phyloP scores from a whole-genome alignment of 2,329 filamentous ascomycete genomes.

The Stagonosporopsis rhizophila region DNA sequence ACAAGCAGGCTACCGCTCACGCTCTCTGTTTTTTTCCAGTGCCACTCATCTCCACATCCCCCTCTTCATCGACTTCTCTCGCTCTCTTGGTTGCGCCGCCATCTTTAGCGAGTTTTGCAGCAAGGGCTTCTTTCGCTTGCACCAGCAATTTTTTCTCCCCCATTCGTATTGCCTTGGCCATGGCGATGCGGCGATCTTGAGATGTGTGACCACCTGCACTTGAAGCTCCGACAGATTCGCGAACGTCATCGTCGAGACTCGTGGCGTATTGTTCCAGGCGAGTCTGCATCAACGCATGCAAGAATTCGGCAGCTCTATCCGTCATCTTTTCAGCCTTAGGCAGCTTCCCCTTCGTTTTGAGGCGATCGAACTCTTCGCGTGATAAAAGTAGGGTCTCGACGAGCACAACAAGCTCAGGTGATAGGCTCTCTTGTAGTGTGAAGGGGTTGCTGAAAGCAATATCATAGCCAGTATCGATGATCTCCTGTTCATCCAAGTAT shows the following conservation, averaged over 20 bases:
- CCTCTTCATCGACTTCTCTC: constrained; percentile 35
- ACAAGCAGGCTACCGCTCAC: constrained; percentile 10
- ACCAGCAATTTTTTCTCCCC: constrained; percentile 75
- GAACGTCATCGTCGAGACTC: constrained; percentile 60
- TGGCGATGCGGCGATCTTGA: constrained; percentile 50
- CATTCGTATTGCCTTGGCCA: constrained; percentile 72
- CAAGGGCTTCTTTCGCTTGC: constrained; percentile 55
- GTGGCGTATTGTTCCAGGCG: constrained; percentile 61
- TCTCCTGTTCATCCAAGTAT: constrained; percentile 67
- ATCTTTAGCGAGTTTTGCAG: constrained; percentile 41
- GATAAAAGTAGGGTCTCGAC: constrained; percentile 55
- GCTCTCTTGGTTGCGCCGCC: constrained; percentile 32
- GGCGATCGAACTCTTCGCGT: constrained; percentile 49
- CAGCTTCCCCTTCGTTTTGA: constrained; percentile 53
- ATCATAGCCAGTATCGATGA: constrained; percentile 78
- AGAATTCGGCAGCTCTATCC: constrained; percentile 47
- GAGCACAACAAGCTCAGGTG: constrained; percentile 53
- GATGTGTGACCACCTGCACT: constrained; percentile 18
- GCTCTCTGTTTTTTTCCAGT: constrained; percentile 37
- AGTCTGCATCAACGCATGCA: constrained; percentile 50
- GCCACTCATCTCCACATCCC: constrained; percentile 37
- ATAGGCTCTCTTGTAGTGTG: constrained; percentile 46
- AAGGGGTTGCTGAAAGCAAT: constrained; percentile 48
- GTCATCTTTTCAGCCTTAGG: constrained; percentile 54
- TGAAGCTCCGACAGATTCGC: constrained; percentile 53